These are phyloP conservation scores for Serendipita vermifera DNA, from an alignment of 768 basidiomycete species.

Conservation along the genomic window DNA sequence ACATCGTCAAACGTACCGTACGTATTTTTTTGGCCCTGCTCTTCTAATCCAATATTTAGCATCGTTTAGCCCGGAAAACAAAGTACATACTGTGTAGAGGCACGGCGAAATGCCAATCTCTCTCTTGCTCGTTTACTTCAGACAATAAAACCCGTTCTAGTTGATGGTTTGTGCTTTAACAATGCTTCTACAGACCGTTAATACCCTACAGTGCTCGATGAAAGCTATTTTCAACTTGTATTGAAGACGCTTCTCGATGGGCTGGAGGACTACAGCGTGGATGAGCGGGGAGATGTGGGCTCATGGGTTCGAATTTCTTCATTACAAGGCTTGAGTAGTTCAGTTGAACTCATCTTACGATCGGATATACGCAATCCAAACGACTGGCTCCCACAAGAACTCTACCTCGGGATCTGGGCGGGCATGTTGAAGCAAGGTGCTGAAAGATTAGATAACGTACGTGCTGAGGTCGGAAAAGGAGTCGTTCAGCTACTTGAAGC, in stretches of 20 bases:
- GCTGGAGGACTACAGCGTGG: slow-evolving; percentile 78
- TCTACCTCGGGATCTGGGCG: slow-evolving; percentile 44
- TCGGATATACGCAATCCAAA: slow-evolving; percentile 26
- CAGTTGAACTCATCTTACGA: slow-evolving; percentile 39
- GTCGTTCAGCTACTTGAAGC: slow-evolving; percentile 40
- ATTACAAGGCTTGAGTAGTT: slow-evolving; percentile 47
- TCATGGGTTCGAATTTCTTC: slow-evolving; percentile 85
- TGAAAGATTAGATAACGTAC: slow-evolving; percentile 82
- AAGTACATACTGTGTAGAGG: slow-evolving; percentile 38
- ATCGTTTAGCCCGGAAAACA: too few relatives aligned
- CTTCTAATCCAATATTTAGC: too few relatives aligned
- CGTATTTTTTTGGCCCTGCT: slow-evolving; percentile 18
- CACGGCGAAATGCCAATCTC: slow-evolving; percentile 38
- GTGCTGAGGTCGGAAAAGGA: slow-evolving; percentile 61
- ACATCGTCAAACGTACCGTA: slow-evolving; percentile 44
- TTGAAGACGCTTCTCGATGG: slow-evolving; percentile 47
- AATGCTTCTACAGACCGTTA: slow-evolving; percentile 11
- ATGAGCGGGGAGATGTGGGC: slow-evolving; percentile 93
- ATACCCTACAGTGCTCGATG: slow-evolving; percentile 33
- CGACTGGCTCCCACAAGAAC: slow-evolving; percentile 46
- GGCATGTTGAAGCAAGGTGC: slow-evolving; percentile 79
- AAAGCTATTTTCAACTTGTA: slow-evolving; percentile 34
- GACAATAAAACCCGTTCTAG: slow-evolving; percentile 8
- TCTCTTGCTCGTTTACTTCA: slow-evolving; percentile 15
- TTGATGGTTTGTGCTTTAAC: slow-evolving; percentile 8